These are phyloP conservation scores for Mycena pura DNA, from an alignment of 768 basidiomycete genomes.

Conservation along the genomic window DNA sequence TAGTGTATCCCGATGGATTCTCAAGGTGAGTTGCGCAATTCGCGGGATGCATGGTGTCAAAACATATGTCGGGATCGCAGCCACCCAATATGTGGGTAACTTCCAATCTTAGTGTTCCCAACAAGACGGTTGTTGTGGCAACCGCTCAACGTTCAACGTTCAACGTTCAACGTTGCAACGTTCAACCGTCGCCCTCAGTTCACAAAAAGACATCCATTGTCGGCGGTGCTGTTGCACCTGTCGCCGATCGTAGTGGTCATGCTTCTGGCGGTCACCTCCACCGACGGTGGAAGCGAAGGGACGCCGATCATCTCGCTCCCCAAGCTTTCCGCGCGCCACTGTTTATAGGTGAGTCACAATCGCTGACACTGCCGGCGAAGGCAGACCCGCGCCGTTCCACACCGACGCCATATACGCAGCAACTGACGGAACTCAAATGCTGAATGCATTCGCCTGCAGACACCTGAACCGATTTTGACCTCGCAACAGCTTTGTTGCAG, in stretches of 20 bases:
- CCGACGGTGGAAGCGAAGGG: conserved; percentile 9
- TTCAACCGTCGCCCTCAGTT: background rate
- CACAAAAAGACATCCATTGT: conserved; percentile 13
- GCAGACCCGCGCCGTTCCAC: background rate
- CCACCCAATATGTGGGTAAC: conserved; percentile 11
- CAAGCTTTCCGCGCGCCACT: background rate
- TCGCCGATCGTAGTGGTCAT: conserved; percentile 3
- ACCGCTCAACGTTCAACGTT: too few species aligned
- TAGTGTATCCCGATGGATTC: conserved; percentile 18
- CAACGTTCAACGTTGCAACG: background rate
- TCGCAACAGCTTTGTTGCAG: background rate
- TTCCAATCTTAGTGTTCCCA: conserved; percentile 12
- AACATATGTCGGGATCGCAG: conserved; percentile 27
- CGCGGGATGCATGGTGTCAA: background rate
- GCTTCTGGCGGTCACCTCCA: conserved; percentile 11
- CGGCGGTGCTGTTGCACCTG: conserved; percentile 24
- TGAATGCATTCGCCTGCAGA: too few species aligned
- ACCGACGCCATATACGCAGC: too few species aligned
- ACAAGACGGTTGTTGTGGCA: conserved; percentile 11
- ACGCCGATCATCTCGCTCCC: background rate
- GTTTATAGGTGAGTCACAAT: background rate
- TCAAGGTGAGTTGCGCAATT: conserved; percentile 22
- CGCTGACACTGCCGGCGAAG: background rate
- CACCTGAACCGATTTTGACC: too few species aligned
- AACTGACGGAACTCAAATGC: too few species aligned